Base-by-base conservation (phyloP, 768 basidiomycete species). In the Xerocomellus dryophilus region DNA sequence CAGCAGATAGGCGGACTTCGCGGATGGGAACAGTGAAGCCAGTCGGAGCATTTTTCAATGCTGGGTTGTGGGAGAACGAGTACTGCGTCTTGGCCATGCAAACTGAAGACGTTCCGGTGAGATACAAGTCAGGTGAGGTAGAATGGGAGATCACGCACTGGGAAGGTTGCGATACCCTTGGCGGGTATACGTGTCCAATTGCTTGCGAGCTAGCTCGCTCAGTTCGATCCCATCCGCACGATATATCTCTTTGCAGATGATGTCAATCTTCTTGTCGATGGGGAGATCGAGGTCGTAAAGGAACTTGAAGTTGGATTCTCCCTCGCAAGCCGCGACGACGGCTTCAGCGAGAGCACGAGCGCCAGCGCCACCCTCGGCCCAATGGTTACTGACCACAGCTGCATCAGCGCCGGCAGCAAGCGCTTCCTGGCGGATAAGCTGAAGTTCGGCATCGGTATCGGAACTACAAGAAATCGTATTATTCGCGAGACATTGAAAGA, bases 31-130 rank as follows among this genome's bases (percentile, higher is more conserved):
- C 76, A 9, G 85, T 94, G 76, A 99, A 99, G 25, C 93, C 95
- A 46, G 84, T 83, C 1, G 97, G 94, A 0, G 88, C 93, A 61
- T 88, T 86, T 76, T 98, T 98, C 57, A 90, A 79, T 61, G 85
- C 85, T 7, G 94, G 88, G 65, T 99, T 89, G 67, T 96, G 93
- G 23, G 93, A 96, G 76, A 99, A 94, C 18, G 94, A 97, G 63
- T 98, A 93, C 58, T 97, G 96, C 6, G 96, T 98, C 80, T 97
- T 96, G 45, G 93, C 93, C 91, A 95, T 92, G 74, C 93, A 96
- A 68, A 96, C 93, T 88, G 61, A 25, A 53, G 20, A 38, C 7
- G 4, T 25, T 31, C n/a, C 3, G 8, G n/a, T 66, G 40, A 57
- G 56, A 60, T 34, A 25, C 39, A 32, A 43, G 43, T 20, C 12